Base-by-base conservation (phyloP, 176 grass and related monocot genomes). In the Triticum dicoccoides region DNA sequence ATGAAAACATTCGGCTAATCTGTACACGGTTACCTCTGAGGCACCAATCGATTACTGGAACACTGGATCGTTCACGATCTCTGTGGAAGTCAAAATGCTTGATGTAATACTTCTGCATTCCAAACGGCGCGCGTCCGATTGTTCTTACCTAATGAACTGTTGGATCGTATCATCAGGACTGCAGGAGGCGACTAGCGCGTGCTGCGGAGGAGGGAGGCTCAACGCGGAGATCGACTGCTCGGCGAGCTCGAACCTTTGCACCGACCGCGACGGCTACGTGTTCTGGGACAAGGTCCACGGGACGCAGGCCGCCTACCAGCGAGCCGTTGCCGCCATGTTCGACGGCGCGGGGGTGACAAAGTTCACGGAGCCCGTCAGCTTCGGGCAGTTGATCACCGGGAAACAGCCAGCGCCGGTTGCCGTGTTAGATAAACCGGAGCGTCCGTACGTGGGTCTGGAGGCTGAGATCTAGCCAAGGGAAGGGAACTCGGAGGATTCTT, bases 281-380 rank as follows among this genome's bases (percentile, higher is more conserved):
- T 90, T 90, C 65, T 90, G 89, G 89, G 89, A 90, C 85, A 52
- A 7, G 56, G 84, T 87, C 33, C 89, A 90, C 42, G 80, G 75
- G 2, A 91, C 89, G 5, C 32, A 91, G 66, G 85, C 74, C 0
- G 76, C 89, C 0, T 86, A 86, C 75, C 73, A 37, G 18, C 44
- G 20, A 10, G 85, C 80, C 20, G 80, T 65, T 37, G 37, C 1
- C 0, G 63, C 30, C 10, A 69, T 91, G 62, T 77, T 89, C 70
- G 18, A 77, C 2, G 63, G 83, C 21, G 5, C 33, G 6, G 8
- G 6, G 2, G 2, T 4, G 3, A 2, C 8, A 1, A 74, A 47
- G 11, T 58, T 62, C 29, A 65, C 78, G 3, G 83, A 77, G 49
- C 88, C 88, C 20, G 18, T 86, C 77, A 69, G 56, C 47, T 41